phyloP scores from a whole-genome alignment of 1,139 yeast genomes.

The Yamadazyma spencermartinsiae region DNA sequence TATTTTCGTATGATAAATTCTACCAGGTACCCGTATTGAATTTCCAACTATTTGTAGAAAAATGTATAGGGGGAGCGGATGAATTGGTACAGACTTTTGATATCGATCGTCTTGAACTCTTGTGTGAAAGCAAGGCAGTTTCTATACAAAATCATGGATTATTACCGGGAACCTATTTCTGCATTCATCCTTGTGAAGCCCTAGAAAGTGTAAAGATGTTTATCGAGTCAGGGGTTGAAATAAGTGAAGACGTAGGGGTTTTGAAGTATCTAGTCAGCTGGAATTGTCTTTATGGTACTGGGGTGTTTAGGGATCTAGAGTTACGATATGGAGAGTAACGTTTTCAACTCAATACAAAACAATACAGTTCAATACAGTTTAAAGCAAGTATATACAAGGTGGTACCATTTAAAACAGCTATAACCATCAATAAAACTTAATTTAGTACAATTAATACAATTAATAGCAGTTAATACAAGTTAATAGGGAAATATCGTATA shows the following conservation, averaged over 20 bases:
- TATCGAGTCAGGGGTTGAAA: slow-evolving; percentile 14
- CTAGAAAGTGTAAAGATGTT: slow-evolving; percentile 8
- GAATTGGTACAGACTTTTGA: slow-evolving; percentile 8
- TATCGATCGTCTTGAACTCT: slow-evolving; percentile 1
- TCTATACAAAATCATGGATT: slow-evolving; percentile 26
- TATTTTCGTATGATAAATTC: slow-evolving; percentile 30
- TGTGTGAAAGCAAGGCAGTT: slow-evolving; percentile 9
- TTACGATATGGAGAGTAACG: slow-evolving; percentile 6
- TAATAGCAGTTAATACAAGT: too few species aligned
- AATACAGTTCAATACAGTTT: slow-evolving; percentile 13
- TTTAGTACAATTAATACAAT: too few species aligned
- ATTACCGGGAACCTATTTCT: slow-evolving; percentile 30
- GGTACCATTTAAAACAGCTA: too few species aligned
- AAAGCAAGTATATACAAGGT: too few species aligned
- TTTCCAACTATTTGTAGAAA: slow-evolving; percentile 16
- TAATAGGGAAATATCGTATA: too few species aligned
- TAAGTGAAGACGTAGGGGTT: slow-evolving; percentile 4
- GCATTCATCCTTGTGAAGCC: slow-evolving; percentile 44
- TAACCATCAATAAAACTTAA: too few species aligned
- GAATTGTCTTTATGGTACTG: slow-evolving; percentile 20
- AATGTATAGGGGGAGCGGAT: slow-evolving; percentile 6
- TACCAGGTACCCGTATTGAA: slow-evolving; percentile 35
- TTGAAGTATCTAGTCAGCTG: slow-evolving; percentile 26
- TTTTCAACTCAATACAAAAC: slow-evolving; percentile 7
- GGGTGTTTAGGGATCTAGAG: slow-evolving; percentile 10